A percentile compares a stretch with the other conserved stretches of the same genome.
These are phyloP conservation scores for Dendrobium nobile DNA, from an alignment of 106 monocot genomes.

Conservation along the genomic window DNA sequence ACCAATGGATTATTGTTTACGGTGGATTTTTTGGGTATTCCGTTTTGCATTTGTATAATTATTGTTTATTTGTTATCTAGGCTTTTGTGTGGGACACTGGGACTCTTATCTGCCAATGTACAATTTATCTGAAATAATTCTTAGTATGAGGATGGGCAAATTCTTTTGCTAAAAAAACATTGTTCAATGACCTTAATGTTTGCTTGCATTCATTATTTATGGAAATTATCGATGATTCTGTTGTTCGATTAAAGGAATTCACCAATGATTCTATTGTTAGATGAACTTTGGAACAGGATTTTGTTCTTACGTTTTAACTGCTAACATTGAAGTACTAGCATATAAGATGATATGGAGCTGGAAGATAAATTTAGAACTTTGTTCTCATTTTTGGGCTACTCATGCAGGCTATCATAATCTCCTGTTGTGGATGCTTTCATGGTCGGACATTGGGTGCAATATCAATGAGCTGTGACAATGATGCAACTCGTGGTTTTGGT, in stretches of 20 bases:
- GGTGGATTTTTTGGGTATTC: background rate
- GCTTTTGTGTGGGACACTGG: background rate
- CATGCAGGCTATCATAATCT: conserved; percentile 83
- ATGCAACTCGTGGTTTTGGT: conserved; percentile 92
- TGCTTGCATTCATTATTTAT: background rate
- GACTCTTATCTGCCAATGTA: background rate
- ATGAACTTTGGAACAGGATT: background rate
- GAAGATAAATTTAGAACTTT: conserved; percentile 3
- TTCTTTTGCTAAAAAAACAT: background rate
- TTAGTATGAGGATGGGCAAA: background rate
- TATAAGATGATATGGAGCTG: background rate
- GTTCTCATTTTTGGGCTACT: background rate
- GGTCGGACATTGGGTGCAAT: conserved; percentile 88
- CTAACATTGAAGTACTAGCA: background rate
- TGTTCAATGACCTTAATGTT: background rate
- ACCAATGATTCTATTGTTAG: background rate
- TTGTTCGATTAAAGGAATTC: background rate
- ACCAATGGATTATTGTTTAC: background rate
- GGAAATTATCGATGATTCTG: background rate
- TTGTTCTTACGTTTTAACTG: background rate
- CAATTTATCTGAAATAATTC: background rate
- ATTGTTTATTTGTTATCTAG: background rate
- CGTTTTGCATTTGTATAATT: background rate
- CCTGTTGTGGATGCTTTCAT: conserved; percentile 99
- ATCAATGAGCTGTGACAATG: conserved; percentile 99